phyloP scores from a whole-genome alignment of 352 stramenopile genomes.

The Phytophthora palmivora region DNA sequence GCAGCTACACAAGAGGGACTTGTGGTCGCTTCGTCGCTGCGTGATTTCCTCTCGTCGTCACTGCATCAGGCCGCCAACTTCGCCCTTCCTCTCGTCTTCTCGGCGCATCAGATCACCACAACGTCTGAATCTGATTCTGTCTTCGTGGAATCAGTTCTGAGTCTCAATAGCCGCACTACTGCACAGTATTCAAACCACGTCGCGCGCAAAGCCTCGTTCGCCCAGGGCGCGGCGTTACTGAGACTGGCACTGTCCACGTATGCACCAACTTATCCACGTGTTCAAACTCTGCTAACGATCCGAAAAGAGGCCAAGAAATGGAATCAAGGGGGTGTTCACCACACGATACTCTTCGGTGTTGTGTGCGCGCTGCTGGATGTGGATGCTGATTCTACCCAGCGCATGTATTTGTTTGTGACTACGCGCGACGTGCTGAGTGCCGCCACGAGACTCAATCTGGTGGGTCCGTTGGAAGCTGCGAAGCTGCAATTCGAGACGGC shows the following conservation, averaged over 20 bases:
- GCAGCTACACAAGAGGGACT: slow-evolving; percentile 77
- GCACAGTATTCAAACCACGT: slow-evolving; percentile 86
- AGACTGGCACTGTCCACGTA: slow-evolving; percentile 74
- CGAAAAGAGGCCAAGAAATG: slow-evolving; percentile 58
- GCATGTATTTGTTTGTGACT: slow-evolving; percentile 83
- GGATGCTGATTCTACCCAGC: slow-evolving; percentile 54
- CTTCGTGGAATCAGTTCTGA: slow-evolving; percentile 54
- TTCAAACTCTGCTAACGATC: slow-evolving; percentile 51
- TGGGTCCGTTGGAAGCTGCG: slow-evolving; percentile 76
- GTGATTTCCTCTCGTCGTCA: slow-evolving; percentile 62
- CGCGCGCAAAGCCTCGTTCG: slow-evolving; percentile 76
- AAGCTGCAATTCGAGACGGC: slow-evolving; percentile 68
- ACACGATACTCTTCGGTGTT: slow-evolving; percentile 73
- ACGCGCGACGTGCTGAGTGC: slow-evolving; percentile 81
- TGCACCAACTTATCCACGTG: slow-evolving; percentile 27
- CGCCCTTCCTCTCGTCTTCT: slow-evolving; percentile 74
- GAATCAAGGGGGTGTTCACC: slow-evolving; percentile 64
- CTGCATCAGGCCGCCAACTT: slow-evolving; percentile 82
- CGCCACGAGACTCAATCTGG: slow-evolving; percentile 81
- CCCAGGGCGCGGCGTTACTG: slow-evolving; percentile 73
- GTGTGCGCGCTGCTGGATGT: slow-evolving; percentile 67
- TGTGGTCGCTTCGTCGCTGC: slow-evolving; percentile 52
- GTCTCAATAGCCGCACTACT: slow-evolving; percentile 55
- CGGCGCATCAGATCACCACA: slow-evolving; percentile 42
- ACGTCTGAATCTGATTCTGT: not conserved